These are phyloP conservation scores for Talaromyces albobiverticillius DNA, from an alignment of 2,329 filamentous ascomycete genomes.

Conservation along the genomic window DNA sequence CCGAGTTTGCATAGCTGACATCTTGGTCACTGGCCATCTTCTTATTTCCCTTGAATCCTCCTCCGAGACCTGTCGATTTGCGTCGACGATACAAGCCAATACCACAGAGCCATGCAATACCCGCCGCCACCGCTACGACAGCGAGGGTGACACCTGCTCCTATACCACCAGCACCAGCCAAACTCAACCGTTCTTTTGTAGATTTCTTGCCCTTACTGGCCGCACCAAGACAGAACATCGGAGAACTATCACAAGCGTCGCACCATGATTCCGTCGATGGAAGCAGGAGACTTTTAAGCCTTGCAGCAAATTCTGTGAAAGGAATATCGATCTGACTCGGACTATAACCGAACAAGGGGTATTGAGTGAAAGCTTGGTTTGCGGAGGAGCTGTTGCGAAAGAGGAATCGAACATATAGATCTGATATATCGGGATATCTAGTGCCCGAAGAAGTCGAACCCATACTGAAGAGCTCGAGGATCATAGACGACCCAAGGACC, in stretches of 20 bases:
- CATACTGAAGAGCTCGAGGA: constrained; percentile 53
- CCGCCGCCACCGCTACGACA: constrained; percentile 42
- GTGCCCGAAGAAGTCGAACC: constrained; percentile 26
- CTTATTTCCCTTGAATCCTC: constrained; percentile 55
- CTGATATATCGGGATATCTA: constrained; percentile 38
- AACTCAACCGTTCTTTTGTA: constrained; percentile 30
- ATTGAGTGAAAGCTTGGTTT: constrained; percentile 33
- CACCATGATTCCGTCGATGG: constrained; percentile 53
- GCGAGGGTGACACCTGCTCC: constrained; percentile 53
- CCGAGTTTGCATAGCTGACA: constrained; percentile 41
- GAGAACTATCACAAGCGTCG: constrained; percentile 42
- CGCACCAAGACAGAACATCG: constrained; percentile 52
- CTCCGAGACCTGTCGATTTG: constrained; percentile 42
- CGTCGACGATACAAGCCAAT: constrained; percentile 43
- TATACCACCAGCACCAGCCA: constrained; percentile 54
- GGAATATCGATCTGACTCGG: constrained; percentile 46
- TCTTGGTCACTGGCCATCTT: constrained; percentile 57
- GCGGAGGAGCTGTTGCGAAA: constrained; percentile 55
- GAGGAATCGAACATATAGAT: constrained; percentile 56
- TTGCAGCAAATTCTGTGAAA: constrained; percentile 50
- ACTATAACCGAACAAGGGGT: constrained; percentile 51
- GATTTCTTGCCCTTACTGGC: constrained; percentile 18
- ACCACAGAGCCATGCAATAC: constrained; percentile 39
- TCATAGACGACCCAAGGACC: constrained; percentile 46
- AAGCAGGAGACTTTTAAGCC: constrained; percentile 45